Evolutionary conservation across 129 eudicot genomes (phyloP), one percentile per base, ranked within the genome.

Genomic region (Rutidosis leptorrhynchoides): DNA sequence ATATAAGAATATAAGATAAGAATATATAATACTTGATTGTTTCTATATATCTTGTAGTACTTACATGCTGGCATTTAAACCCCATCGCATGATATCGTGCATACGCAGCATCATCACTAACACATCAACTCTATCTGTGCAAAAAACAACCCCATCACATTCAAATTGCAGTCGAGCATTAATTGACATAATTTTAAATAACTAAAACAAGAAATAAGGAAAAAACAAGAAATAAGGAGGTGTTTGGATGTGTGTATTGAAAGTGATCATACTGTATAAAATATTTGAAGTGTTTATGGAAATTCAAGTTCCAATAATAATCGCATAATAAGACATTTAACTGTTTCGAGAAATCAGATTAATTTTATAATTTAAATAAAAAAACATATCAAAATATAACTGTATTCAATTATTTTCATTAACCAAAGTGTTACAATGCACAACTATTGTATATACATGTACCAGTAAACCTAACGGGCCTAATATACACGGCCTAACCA

Each of bases 31-130:
- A 37, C 12, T 2, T 37, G 45, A 10, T 37, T 37, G 12, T 37
- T 37, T 7, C 16, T 37, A 11, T 10, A 5, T 1, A 37, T 37
- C 16, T 37, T 33, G 58, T 67, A 35, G 33, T 53, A 76, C 75
- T 76, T 69, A 68, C 74, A 65, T 51, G 69, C 54, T 58, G 59
- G 25, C 78, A 33, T 72, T 48, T 67, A 68, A 20, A 19, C 72
- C 67, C 72, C 57, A 40, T 48, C 33, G 27, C n/a, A n/a, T n/a
- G n/a, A 37, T 10, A 37, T 72, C 70, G 26, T 68, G 62, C 75
- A 56, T 22, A 15, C 55, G 55, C 78, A 68, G 68, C 71, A 72
- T 58, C 65, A 51, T 19, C 43, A 74, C 48, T 59, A 77, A 67
- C 67, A 70, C 45, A 57, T 52, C 43, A 71, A 51, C 76, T 62